Base-by-base conservation (phyloP, 345 rosid species). In the Rhizophora apiculata region DNA sequence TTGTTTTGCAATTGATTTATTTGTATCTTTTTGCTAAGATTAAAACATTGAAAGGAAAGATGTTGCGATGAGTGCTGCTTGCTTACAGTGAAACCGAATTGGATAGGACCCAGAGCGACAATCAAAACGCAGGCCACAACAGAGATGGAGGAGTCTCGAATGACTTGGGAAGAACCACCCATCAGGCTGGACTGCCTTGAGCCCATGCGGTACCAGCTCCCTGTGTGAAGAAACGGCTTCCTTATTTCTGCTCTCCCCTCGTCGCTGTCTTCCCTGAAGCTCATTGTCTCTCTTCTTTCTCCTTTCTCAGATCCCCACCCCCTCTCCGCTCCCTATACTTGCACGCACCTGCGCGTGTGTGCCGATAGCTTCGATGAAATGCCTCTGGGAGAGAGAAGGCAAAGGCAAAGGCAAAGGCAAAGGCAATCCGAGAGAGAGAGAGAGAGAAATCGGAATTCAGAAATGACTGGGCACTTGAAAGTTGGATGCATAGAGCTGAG, bases 91-190 rank as follows among this genome's bases (percentile, higher is more conserved):
- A 90, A 95, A 30, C 99, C 99, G 64, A 90, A 95, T 86, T 95
- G 99, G 71, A 95, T 90, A 64, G 99, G 99, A 78, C 99, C 99
- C 71, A 95, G 81, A 73, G 98, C 99, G 56, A 95, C 98, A 75
- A 95, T 92, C 78, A 95, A 49, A 37, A 95, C 99, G 62, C 98
- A 92, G 19, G 98, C 99, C 32, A 95, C 79, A 65, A 95, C 98
- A 56, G 99, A 95, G 67, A 95, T 75, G 43, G 99, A 95, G 80
- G 84, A 81, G 53, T 95, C 99, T 5, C 91, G 87, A 53, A 95
- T 86, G 68, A 63, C 89, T 75, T 88, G 94, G 43, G 96, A 84
- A 0, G 98, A 95, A 3, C 96, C 96, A 3, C 96, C 96, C 91
- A 90, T 68, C 96, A 89, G 84, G 79, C 99, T 90, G 13, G 98